Conservation (phyloP, 192 early-diverging fungal species). For the Backusella macrospora region DNA sequence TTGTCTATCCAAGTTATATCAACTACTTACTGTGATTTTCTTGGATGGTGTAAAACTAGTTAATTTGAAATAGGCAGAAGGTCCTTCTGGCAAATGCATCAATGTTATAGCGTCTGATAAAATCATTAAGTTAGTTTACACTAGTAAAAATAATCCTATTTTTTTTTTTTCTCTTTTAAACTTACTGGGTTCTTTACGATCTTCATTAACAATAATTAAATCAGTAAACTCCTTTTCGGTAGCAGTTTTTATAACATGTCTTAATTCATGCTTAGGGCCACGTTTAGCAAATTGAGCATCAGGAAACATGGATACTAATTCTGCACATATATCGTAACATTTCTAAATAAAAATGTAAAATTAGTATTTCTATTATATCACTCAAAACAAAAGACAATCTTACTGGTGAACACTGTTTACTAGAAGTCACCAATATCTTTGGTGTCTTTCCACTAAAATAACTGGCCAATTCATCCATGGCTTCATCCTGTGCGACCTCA, state of each 20-base stretch:
- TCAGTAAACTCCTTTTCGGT: slow-evolving; percentile 92
- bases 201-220: slow-evolving; percentile 91
- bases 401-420: slow-evolving; percentile 64
- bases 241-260: slow-evolving; percentile 90
- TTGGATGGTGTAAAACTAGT: slow-evolving; percentile 76
- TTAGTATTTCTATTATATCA: not conserved
- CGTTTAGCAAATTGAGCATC: slow-evolving; percentile 88
- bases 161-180: no score
- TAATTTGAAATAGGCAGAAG: slow-evolving; percentile 96
- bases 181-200: slow-evolving; percentile 87
- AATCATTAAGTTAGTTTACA: slow-evolving; percentile 8
- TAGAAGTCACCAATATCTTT: slow-evolving; percentile 94
- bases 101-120: slow-evolving; percentile 79
- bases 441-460: slow-evolving; percentile 89
- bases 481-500: slow-evolving; percentile 84
- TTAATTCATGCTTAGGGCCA: slow-evolving; percentile 83
- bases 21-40: slow-evolving; percentile 61
- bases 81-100: slow-evolving; percentile 95
- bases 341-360: slow-evolving; percentile 35
- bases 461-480: slow-evolving; percentile 81
- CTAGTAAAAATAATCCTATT: slow-evolving; percentile 8
- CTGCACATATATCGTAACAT: slow-evolving; percentile 85
- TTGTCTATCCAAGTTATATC: not conserved
- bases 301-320: slow-evolving; percentile 90
- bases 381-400: not conserved